Evolutionary conservation across 768 basidiomycete genomes (phyloP), one percentile per base, ranked within the genome.

Genomic region (Suillus occidentalis): DNA sequence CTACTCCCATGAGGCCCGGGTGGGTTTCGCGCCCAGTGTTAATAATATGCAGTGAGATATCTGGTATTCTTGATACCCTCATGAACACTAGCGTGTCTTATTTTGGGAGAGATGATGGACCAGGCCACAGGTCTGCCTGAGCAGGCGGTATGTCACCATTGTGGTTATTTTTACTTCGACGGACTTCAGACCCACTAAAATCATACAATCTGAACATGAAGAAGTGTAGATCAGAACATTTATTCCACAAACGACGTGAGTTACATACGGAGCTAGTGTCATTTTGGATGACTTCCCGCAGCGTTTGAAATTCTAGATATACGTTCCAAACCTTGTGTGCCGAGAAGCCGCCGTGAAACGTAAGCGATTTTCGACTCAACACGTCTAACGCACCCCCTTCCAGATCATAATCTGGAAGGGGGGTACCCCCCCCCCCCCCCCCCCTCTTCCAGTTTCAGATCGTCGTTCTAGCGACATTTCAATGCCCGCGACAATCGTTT

Each of bases 11-110:
- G 80, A 77, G 0, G 82, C 73, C 6, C 78, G 86, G 50, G 81
- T 90, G 4, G 89, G 89, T 4, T 85, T 90, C 64, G 79, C 84
- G 39, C 78, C 82, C 18, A 87, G 86, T 66, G 75, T 84, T 62
- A 84, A 85, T 69, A 85, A 85, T 67, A 20, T 20, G 53, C 34
- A 34, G 53, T 55, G 36, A 34, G 20, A 36, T 20, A 36, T 55
- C 20, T n/a, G 20, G 52, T 4, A 28, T 1, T 2, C 31, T 34
- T 13, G 31, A 55, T 34, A 20, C 10, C 20, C 10, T 10, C 2
- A 34, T 34, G 18, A 10, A 34, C 20, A 34, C 10, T n/a, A 13
- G 53, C 31, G 31, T 20, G 18, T 55, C 53, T 12, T 16, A 55
- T 31, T 55, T 55, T 55, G 53, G 20, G 20, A 34, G 31, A 55